Conservation (phyloP, 169 alveolate genomes). For the Eimeria necatrix region DNA sequence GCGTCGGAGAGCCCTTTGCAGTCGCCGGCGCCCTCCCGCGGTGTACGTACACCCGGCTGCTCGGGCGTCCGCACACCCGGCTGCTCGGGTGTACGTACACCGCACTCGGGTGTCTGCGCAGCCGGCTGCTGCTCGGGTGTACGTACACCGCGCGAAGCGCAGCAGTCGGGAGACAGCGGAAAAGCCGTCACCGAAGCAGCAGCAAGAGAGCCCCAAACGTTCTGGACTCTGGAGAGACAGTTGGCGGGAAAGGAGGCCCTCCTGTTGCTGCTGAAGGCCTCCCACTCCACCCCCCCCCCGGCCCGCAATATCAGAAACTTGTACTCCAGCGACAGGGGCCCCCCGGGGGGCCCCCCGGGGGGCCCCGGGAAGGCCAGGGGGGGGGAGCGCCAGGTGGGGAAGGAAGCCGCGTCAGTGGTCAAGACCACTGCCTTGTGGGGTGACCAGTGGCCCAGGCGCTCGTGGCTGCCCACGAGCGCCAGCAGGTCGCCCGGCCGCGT, state of each 20-base stretch:
- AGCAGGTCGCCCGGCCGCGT: slow-evolving; percentile 85
- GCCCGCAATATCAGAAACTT: slow-evolving; percentile 81
- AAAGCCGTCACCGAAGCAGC: slow-evolving; percentile 71
- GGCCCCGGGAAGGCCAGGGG: slow-evolving; percentile 67
- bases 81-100: too few relatives aligned
- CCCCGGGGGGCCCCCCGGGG: too few relatives aligned
- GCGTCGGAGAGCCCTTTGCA: neutral
- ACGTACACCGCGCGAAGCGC: neutral
- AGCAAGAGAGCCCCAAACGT: slow-evolving; percentile 82
- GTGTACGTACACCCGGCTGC: neutral
- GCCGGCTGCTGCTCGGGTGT: slow-evolving; percentile 11
- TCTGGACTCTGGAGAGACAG: slow-evolving; percentile 52
- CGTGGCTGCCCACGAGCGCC: slow-evolving; percentile 82
- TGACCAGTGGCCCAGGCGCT: slow-evolving; percentile 83
- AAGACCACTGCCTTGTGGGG: slow-evolving; percentile 77
- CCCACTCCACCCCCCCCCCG: slow-evolving; percentile 81
- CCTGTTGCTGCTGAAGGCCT: slow-evolving; percentile 82
- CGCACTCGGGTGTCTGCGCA: too few relatives aligned
- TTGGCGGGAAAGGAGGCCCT: slow-evolving; percentile 77
- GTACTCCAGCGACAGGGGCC: slow-evolving; percentile 81
- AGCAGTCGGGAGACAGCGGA: slow-evolving; percentile 37
- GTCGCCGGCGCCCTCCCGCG: neutral
- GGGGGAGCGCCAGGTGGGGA: slow-evolving; percentile 84
- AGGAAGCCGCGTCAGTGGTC: slow-evolving; percentile 82
- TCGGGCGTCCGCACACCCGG: neutral